phyloP scores from a whole-genome alignment of 1,284 basidiomycete genomes.

The Ceratobasidium sp. region DNA sequence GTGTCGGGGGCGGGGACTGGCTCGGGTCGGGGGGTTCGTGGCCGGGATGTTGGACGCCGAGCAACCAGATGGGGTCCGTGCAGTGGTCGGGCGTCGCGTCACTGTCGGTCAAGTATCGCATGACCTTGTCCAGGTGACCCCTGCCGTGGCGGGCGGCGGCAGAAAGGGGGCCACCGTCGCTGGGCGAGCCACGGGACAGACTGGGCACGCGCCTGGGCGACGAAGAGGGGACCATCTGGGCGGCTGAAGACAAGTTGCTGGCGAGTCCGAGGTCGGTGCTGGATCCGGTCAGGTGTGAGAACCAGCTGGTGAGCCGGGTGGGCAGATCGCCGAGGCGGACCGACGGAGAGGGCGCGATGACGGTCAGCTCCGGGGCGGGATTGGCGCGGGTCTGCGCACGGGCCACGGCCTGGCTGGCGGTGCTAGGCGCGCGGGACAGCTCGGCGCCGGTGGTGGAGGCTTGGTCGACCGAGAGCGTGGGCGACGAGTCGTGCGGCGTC shows the following conservation, averaged over 20 bases:
- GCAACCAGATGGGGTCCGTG: slow-evolving; percentile 82
- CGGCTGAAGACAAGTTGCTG: slow-evolving; percentile 9
- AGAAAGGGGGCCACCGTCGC: slow-evolving; percentile 58
- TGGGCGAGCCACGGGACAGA: slow-evolving; percentile 21
- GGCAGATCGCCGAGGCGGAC: slow-evolving; percentile 58
- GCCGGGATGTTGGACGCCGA: slow-evolving; percentile 81
- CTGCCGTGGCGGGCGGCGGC: slow-evolving; percentile 73
- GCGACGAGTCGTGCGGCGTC: slow-evolving; percentile 9
- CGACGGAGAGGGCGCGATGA: slow-evolving; percentile 9
- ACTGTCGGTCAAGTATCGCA: slow-evolving; percentile 84
- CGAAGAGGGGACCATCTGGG: slow-evolving; percentile 23
- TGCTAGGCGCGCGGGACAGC: slow-evolving; percentile 15
- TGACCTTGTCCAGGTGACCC: slow-evolving; percentile 78
- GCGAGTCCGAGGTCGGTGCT: slow-evolving; percentile 37
- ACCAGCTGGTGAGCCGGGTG: slow-evolving; percentile 77
- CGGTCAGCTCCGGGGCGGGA: slow-evolving; percentile 10
- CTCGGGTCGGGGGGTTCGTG: slow-evolving; percentile 64
- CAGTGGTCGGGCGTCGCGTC: slow-evolving; percentile 85
- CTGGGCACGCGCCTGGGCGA: slow-evolving; percentile 20
- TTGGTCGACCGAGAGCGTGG: slow-evolving; percentile 10
- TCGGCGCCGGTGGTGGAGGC: slow-evolving; percentile 16
- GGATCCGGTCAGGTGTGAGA: slow-evolving; percentile 69
- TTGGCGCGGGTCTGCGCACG: background rate
- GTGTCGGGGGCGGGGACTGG: slow-evolving; percentile 44
- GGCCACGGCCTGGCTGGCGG: slow-evolving; percentile 38